Conservation (phyloP, 1,284 basidiomycete genomes). For the Papiliotrema nemorosa region DNA sequence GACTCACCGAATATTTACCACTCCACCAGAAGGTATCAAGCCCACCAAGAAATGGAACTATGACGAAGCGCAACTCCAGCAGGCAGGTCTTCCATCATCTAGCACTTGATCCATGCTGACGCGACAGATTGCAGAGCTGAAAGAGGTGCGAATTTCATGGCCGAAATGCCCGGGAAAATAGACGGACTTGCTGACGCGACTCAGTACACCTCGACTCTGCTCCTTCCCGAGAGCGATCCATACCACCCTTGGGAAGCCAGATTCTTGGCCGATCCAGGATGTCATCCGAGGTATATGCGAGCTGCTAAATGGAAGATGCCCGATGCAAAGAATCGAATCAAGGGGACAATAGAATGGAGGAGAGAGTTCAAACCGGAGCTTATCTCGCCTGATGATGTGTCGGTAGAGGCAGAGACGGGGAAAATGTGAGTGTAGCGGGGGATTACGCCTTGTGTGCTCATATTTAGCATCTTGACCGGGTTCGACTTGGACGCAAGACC, state of each 20-base stretch:
- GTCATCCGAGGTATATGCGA: slow-evolving; percentile 73
- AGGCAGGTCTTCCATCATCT: slow-evolving; percentile 22
- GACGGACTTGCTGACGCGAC: slow-evolving; percentile 2
- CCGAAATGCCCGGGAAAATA: not conserved
- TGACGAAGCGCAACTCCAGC: slow-evolving; percentile 59
- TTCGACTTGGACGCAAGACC: slow-evolving; percentile 78
- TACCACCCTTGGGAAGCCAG: slow-evolving; percentile 71
- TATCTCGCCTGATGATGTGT: slow-evolving; percentile 69
- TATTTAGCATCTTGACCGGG: slow-evolving; percentile 66
- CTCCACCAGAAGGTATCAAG: slow-evolving; percentile 52
- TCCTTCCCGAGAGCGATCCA: slow-evolving; percentile 63
- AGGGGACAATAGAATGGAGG: slow-evolving; percentile 73
- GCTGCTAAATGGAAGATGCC: slow-evolving; percentile 76
- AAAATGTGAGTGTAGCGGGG: slow-evolving; percentile 64
- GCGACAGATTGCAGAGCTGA: slow-evolving; percentile 59
- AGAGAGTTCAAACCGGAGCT: slow-evolving; percentile 76
- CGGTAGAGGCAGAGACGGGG: slow-evolving; percentile 71
- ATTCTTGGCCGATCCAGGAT: slow-evolving; percentile 70
- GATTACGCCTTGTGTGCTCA: not conserved
- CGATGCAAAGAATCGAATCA: slow-evolving; percentile 71
- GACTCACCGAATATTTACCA: slow-evolving; percentile 53
- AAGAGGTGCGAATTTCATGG: slow-evolving; percentile 53
- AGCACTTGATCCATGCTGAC: not conserved
- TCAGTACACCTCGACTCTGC: slow-evolving; percentile 63
- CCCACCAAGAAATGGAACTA: slow-evolving; percentile 61